Percentiles rank a stretch among this genome's conserved stretches.
These are phyloP conservation scores for Populus hybrid DNA, from an alignment of 441 rosid species.

Conservation along the genomic window DNA sequence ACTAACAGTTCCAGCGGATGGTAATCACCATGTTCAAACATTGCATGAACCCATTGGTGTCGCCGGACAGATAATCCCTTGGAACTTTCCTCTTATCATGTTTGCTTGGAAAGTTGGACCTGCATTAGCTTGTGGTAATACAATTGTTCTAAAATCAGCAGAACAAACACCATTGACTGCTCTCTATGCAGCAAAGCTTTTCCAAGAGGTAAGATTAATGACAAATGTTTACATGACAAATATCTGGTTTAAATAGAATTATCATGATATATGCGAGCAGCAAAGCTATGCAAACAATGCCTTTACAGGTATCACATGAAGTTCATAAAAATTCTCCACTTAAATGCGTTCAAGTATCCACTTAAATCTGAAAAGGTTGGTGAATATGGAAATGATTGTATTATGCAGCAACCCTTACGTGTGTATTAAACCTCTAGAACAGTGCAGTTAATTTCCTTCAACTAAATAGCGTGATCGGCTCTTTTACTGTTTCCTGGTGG, in stretches of 20 bases:
- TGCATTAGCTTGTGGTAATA: conserved; percentile 55
- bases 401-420: no score
- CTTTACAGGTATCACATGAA: background rate
- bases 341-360: no score
- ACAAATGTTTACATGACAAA: background rate
- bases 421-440: no score
- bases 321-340: background rate
- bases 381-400: no score
- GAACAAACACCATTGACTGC: conserved; percentile 66
- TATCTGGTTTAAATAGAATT: background rate
- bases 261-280: background rate
- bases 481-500: background rate
- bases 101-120: conserved; percentile 64
- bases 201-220: conserved; percentile 41
- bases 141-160: conserved; percentile 50
- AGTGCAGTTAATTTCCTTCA: no score
- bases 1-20: conserved; percentile 52
- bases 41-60: conserved; percentile 69
- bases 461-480: background rate
- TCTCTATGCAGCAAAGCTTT: conserved; percentile 40
- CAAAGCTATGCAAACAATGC: background rate
- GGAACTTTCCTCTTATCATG: conserved; percentile 64
- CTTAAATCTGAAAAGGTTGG: no score
- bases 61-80: conserved; percentile 62
- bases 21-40: conserved; percentile 42